Percentiles rank a stretch among this genome's conserved stretches.
Conservation (phyloP, 2,329 filamentous ascomycete species). For the Cladosporium sp. region DNA sequence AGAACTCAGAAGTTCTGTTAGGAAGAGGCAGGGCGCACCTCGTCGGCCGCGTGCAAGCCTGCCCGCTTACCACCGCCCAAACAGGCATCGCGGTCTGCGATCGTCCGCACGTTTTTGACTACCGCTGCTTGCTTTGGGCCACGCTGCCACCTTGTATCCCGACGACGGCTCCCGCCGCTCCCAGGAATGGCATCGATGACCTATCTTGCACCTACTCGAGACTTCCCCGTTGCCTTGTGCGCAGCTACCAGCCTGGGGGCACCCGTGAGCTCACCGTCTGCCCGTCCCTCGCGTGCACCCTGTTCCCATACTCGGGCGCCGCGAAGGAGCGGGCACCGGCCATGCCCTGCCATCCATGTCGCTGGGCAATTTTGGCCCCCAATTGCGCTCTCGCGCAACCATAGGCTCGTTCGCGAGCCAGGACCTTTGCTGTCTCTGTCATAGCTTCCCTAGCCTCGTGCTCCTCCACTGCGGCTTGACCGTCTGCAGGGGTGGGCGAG, state of each 20-base stretch:
- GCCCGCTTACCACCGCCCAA: conserved; percentile 14
- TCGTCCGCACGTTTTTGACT: conserved; percentile 1
- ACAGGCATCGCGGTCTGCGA: conserved; percentile 12
- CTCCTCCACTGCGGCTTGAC: conserved; percentile 19
- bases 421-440: conserved; percentile 15
- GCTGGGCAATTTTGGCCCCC: conserved; percentile 13
- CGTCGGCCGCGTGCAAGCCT: conserved; percentile 8
- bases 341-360: conserved; percentile 13
- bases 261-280: conserved; percentile 9
- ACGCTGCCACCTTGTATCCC: not conserved
- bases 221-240: conserved; percentile 4
- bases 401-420: conserved; percentile 14
- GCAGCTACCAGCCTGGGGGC: conserved; percentile 1
- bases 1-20: not conserved
- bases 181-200: conserved; percentile 5
- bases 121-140: conserved; percentile 11
- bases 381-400: conserved; percentile 3
- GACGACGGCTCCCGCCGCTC: conserved; percentile 12
- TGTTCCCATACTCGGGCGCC: conserved; percentile 14
- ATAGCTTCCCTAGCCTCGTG: conserved; percentile 17
- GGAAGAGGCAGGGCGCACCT: not conserved
- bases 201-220: not conserved
- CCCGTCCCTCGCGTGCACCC: conserved; percentile 17
- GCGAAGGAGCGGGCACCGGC: conserved; percentile 18
- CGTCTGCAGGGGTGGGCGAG: conserved; percentile 18